These are phyloP conservation scores for Gossypium schwendimanii DNA, from an alignment of 441 rosid species.

Conservation along the genomic window DNA sequence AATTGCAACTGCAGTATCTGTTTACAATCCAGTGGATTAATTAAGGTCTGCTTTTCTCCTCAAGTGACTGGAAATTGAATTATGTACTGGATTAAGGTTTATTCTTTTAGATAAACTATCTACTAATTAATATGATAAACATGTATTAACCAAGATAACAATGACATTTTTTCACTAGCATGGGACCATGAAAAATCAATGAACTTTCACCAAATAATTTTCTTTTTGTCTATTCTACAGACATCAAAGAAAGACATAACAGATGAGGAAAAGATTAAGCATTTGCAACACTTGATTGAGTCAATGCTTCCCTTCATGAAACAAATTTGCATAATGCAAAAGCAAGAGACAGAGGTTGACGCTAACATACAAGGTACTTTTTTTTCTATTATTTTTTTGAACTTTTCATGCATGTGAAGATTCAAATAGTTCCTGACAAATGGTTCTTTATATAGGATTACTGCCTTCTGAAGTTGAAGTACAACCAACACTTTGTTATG, in stretches of 20 bases:
- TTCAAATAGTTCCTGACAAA: slow-evolving; percentile 14
- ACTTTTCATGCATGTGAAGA: neutral
- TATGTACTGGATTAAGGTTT: neutral
- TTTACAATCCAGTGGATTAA: slow-evolving; percentile 56
- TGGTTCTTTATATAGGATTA: slow-evolving; percentile 24
- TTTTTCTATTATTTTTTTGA: neutral
- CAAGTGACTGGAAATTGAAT: neutral
- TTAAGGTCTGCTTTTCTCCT: slow-evolving; percentile 40
- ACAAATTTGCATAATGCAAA: slow-evolving; percentile 45
- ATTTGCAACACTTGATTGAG: slow-evolving; percentile 44
- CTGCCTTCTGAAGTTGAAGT: slow-evolving; percentile 30
- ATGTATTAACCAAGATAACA: neutral
- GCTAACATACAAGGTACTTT: slow-evolving; percentile 50
- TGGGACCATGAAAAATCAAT: neutral
- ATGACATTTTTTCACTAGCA: neutral
- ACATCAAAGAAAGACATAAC: slow-evolving; percentile 42
- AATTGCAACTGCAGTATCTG: slow-evolving; percentile 77
- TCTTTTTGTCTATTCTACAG: slow-evolving; percentile 30
- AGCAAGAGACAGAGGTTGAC: slow-evolving; percentile 46
- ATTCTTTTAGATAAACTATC: neutral
- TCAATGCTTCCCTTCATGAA: slow-evolving; percentile 60
- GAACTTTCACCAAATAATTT: neutral
- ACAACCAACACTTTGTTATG: slow-evolving; percentile 39
- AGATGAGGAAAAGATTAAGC: slow-evolving; percentile 38
- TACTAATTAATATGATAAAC: neutral